Evolutionary conservation across 768 basidiomycete species (phyloP), one percentile per base, ranked within the genome.

Genomic region (Suillus placidus): DNA sequence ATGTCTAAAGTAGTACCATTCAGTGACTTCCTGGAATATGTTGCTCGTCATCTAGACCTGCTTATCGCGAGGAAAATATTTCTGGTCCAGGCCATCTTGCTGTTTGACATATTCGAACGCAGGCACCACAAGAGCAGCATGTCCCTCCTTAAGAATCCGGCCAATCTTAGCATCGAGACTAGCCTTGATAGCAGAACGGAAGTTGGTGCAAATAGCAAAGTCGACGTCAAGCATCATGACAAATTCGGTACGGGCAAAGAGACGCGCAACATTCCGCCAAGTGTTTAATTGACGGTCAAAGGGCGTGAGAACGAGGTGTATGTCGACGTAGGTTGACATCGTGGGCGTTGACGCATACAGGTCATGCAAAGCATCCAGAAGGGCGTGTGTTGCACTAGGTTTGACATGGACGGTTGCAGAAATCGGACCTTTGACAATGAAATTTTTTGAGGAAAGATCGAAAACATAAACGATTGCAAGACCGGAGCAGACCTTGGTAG

Each of bases 201-300:
- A 92, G 78, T 93, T 87, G 56, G 94, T 94, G 74, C 93, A 94
- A 13, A 92, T 77, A 38, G 85, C 89, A 75, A 96, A 95, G 75
- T 95, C 94, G 67, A 95, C 89, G 74, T 96, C 95, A 61, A 95
- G 87, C 89, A 95, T 91, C 88, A 95, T 91, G 64, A 95, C 85
- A 69, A 87, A 93, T 68, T 91, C 86, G 9, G 94, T 94, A 16
- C 92, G 85, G 5, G 93, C 89, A 71, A 94, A 93, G 60, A 93
- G 80, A 49, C 94, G 87, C 4, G 94, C 94, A 51, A 88, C 85
- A 74, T 95, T 95, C 40, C 94, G 84, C 92, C 93, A 95, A 30
- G 91, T 88, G 76, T 96, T 96, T 82, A 96, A 90, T 74, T 94
- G 92, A 6, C 93, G 86, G 66, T 90, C 89, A 68, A 90, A 91